Conservation (phyloP, 2,329 filamentous ascomycete species). For the Cladosporium sp. region DNA sequence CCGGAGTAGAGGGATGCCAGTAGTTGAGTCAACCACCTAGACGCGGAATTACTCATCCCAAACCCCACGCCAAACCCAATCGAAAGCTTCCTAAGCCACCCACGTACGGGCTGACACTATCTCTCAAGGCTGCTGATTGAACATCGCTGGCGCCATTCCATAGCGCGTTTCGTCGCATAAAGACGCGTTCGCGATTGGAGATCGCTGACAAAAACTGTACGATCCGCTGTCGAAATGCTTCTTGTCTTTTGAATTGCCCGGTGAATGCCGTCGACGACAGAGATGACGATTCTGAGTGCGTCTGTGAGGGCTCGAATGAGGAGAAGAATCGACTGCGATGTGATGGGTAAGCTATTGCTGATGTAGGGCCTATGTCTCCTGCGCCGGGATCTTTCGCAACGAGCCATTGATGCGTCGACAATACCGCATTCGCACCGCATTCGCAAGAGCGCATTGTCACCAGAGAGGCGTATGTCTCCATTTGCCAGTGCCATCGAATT, state of each 20-base stretch:
- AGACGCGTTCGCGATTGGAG: background rate
- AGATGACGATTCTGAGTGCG: background rate
- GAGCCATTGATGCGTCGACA: background rate
- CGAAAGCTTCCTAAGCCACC: conserved; percentile 15
- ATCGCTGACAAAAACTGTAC: background rate
- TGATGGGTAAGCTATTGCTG: background rate
- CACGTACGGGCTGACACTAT: conserved; percentile 8
- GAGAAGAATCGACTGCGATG: background rate
- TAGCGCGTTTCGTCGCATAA: background rate
- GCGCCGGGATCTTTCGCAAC: background rate
- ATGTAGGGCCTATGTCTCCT: background rate
- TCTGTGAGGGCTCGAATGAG: background rate
- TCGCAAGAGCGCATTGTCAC: background rate
- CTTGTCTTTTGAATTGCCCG: background rate
- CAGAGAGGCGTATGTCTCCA: background rate
- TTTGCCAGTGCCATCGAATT: background rate
- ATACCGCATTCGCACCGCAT: background rate
- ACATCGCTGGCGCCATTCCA: background rate
- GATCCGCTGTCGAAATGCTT: background rate
- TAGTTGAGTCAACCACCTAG: background rate
- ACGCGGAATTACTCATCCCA: conserved; percentile 16
- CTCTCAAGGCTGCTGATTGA: background rate
- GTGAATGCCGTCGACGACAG: background rate
- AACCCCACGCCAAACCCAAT: conserved; percentile 6
- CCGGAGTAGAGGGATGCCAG: background rate